Evolutionary conservation across 352 stramenopile genomes (phyloP).

Genomic region (Phytophthora citricola): DNA sequence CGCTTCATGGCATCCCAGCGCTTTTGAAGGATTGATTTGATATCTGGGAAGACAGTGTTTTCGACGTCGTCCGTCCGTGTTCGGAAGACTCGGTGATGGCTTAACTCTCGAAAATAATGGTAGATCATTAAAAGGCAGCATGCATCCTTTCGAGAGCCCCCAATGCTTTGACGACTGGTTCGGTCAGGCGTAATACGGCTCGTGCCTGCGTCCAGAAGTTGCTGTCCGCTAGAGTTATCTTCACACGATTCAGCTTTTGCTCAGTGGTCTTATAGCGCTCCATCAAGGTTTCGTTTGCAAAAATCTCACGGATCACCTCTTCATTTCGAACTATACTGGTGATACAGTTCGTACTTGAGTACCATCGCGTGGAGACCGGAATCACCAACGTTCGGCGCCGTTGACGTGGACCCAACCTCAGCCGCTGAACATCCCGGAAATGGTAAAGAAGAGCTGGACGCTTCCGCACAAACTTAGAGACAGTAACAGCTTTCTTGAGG

Average conservation of each 20-base stretch:
- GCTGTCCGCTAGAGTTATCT: background rate
- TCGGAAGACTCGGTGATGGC: background rate
- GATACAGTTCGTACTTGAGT: slow-evolving; percentile 13
- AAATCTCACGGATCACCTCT: background rate
- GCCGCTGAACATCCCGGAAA: slow-evolving; percentile 7
- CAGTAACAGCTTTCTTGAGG: background rate
- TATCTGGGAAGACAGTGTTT: background rate
- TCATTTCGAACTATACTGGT: slow-evolving; percentile 7
- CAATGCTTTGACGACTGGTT: slow-evolving; percentile 15
- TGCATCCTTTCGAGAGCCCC: slow-evolving; percentile 19
- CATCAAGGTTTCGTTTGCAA: slow-evolving; percentile 1
- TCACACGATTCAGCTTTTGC: background rate
- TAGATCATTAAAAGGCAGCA: slow-evolving; percentile 22
- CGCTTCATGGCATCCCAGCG: background rate
- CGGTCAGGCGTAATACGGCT: background rate
- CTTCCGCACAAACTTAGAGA: slow-evolving; percentile 17
- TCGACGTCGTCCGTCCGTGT: background rate
- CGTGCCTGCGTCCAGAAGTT: slow-evolving; percentile 9
- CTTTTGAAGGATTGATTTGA: background rate
- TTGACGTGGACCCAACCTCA: background rate
- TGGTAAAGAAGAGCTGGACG: slow-evolving; percentile 5
- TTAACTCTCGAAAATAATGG: slow-evolving; percentile 9
- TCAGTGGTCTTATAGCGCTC: background rate
- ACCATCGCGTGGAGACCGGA: slow-evolving; percentile 17
- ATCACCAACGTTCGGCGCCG: background rate